Conservation (phyloP, 23 red algal species). For the Gracilaria vermiculophylla region DNA sequence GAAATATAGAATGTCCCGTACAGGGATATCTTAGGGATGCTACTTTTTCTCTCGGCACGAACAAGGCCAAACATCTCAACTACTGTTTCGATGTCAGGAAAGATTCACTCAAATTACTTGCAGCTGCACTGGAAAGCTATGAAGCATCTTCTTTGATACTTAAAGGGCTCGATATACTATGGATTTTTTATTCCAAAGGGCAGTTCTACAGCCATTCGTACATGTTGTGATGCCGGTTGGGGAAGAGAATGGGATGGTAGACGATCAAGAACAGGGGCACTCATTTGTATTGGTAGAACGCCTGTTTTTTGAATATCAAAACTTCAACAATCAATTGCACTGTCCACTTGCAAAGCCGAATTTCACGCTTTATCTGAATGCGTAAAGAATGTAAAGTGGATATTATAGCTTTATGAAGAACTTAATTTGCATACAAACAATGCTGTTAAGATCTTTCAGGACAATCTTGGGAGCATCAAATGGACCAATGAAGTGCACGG, state of each 20-base stretch:
- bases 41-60: constrained; percentile 13
- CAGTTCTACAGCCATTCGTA: background rate
- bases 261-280: background rate
- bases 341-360: constrained; percentile 33
- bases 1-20: constrained; percentile 19
- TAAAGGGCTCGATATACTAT: background rate
- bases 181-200: background rate
- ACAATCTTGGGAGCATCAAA: constrained; percentile 33
- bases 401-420: background rate
- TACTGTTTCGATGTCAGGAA: constrained; percentile 15
- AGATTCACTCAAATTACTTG: background rate
- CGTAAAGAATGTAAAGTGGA: background rate
- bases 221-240: background rate
- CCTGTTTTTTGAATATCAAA: constrained; percentile 27
- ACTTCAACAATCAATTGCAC: background rate
- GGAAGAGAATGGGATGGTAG: background rate
- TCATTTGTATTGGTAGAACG: background rate
- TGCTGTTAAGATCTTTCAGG: background rate
- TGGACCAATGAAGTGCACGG: constrained; percentile 18
- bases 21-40: background rate
- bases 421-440: background rate
- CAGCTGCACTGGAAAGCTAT: background rate
- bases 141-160: background rate
- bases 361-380: constrained; percentile 22
- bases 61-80: constrained; percentile 1